Base-by-base conservation (phyloP, 2,329 filamentous ascomycete species). In the Ophiostoma fasciatum region DNA sequence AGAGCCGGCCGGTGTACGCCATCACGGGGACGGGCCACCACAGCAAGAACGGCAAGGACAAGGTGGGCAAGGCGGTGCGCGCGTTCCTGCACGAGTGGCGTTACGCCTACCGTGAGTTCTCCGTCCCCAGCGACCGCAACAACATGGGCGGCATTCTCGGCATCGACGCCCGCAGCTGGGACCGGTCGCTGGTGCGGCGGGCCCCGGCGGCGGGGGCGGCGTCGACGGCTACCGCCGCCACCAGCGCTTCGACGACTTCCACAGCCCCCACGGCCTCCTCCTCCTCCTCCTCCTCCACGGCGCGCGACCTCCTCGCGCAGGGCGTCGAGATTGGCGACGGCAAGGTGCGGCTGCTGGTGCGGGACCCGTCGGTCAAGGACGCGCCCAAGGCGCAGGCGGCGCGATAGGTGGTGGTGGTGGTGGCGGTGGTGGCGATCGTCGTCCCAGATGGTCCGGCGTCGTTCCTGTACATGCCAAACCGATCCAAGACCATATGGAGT, bases 11-110 rank as follows among this genome's bases (percentile, higher is more conserved):
- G 3, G 71, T 98, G 28, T 98, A 96, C 54, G 87, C 87, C 46
- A 96, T 98, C 54, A 94, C 87, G 1, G 90, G 90, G 30, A 96
- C 88, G 1, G 90, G 88, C 4, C 87, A 96, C 51, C 90, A 98
- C 59, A 93, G 83, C 55, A 96, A 96, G 64, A 94, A 94, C 52
- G 88, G 90, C 49, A 96, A 96, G 57, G 90, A 98, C 59, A 98
- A 98, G 60, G 83, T 98, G 25, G 88, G 88, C 52, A 94, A 93
- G 60, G 85, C 87, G 2, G 78, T 96, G 43, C 78, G 90, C 37
- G 75, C 72, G 46, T 96, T 92, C 61, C 63, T 98, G 37, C 92
- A 88, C 52, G 88, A 96, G 54, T 94, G 87, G 85, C 75, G 83
- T 43, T 98, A 94, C 53, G 81, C 83, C 0, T 98, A 88, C 59